phyloP scores from a whole-genome alignment of 73 alveolate species.

The Paramecium sonneborni region DNA sequence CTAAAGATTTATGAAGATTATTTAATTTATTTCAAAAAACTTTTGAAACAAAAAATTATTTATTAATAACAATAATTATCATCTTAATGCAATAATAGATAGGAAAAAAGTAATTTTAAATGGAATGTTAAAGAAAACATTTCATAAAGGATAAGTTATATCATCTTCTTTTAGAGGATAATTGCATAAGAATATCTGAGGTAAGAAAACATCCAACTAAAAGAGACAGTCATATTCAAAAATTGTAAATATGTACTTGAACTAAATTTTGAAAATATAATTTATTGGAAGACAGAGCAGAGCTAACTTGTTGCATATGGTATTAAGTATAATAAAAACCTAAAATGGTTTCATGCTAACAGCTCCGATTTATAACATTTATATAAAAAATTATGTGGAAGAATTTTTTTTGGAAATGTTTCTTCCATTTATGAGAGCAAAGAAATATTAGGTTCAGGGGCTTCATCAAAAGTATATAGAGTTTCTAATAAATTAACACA shows the following conservation, averaged over 20 bases:
- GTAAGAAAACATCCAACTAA: slow-evolving; percentile 2
- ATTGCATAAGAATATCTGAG: background rate
- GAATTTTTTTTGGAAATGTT: slow-evolving; percentile 1
- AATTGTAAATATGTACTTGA: background rate
- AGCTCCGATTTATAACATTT: background rate
- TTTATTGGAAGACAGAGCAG: background rate
- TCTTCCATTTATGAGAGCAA: background rate
- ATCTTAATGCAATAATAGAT: too few species aligned
- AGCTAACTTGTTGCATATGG: background rate
- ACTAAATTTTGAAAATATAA: background rate
- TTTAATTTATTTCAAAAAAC: too few species aligned
- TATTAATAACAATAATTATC: too few species aligned
- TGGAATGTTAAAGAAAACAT: background rate
- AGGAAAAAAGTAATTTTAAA: too few species aligned
- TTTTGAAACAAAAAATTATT: too few species aligned
- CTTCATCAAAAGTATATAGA: background rate
- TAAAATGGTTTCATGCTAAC: slow-evolving; percentile 37
- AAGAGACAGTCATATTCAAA: background rate
- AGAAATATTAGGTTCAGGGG: slow-evolving; percentile 29
- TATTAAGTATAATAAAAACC: background rate
- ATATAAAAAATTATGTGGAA: background rate
- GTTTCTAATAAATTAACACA: background rate
- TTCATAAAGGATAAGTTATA: background rate
- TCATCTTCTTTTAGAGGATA: background rate
- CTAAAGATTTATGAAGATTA: too few species aligned